Conservation (phyloP, 176 grass and related monocot species). For the Oryza australiensis region DNA sequence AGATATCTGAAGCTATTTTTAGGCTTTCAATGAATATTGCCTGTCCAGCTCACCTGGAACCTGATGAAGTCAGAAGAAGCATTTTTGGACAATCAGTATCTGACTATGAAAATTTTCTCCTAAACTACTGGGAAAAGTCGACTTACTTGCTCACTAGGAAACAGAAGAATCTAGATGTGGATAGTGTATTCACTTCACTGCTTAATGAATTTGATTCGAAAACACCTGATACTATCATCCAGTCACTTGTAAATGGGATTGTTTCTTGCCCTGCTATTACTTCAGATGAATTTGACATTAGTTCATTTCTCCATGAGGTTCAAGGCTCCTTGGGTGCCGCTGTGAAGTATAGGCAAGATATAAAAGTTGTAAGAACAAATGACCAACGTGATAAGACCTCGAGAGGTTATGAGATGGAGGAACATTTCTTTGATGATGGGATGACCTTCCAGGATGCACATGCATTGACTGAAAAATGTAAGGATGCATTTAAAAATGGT, state of each 20-base stretch:
- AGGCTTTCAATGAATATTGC: constrained; percentile 62
- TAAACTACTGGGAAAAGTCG: constrained; percentile 64
- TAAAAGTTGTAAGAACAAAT: constrained; percentile 65
- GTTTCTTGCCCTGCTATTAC: constrained; percentile 73
- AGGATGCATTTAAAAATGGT: constrained; percentile 63
- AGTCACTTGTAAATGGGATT: constrained; percentile 53
- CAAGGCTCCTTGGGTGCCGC: constrained; percentile 49
- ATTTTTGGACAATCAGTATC: constrained; percentile 58
- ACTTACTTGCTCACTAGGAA: constrained; percentile 49
- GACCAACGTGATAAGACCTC: constrained; percentile 10
- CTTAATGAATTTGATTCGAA: constrained; percentile 40
- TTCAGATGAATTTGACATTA: constrained; percentile 76
- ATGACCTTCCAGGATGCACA: constrained; percentile 24
- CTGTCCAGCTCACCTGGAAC: constrained; percentile 21
- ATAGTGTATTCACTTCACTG: constrained; percentile 55
- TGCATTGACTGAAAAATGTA: constrained; percentile 41
- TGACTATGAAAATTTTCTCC: constrained; percentile 52
- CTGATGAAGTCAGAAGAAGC: constrained; percentile 32
- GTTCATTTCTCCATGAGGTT: constrained; percentile 59
- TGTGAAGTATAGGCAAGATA: constrained; percentile 63
- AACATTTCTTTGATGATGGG: constrained; percentile 56
- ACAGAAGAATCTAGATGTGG: constrained; percentile 22
- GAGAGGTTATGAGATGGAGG: constrained; percentile 35
- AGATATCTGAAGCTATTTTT: constrained; percentile 77
- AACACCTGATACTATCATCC: constrained; percentile 46